A percentile compares a stretch with the other conserved stretches of the same genome.
Evolutionary conservation across 2,329 filamentous ascomycete genomes (phyloP).

Genomic region (Nannizzia gypsea): DNA sequence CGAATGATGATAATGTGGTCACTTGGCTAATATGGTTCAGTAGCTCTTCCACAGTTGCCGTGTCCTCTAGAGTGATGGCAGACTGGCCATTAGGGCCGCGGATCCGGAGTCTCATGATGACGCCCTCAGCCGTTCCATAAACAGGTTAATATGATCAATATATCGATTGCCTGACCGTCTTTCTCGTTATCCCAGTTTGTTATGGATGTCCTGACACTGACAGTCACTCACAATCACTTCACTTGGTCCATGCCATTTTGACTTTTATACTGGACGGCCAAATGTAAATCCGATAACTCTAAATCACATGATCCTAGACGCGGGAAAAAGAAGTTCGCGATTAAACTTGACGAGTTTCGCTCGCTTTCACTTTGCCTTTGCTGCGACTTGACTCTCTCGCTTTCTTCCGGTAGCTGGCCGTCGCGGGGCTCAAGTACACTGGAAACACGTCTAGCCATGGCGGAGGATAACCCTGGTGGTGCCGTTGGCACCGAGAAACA

Average conservation of each 20-base stretch:
- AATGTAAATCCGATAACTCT: background rate
- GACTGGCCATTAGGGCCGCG: conserved; percentile 63
- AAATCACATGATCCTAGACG: background rate
- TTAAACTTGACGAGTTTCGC: no score
- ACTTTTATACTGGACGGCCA: no score
- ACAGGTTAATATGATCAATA: no score
- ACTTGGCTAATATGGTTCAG: conserved; percentile 39
- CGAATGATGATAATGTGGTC: conserved; percentile 55
- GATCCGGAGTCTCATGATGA: conserved; percentile 58
- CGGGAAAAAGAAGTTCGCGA: background rate
- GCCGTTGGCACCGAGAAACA: conserved; percentile 11
- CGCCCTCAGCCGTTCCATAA: no score
- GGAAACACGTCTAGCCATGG: conserved; percentile 6
- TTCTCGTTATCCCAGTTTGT: background rate
- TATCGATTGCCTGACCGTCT: no score
- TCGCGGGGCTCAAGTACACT: background rate
- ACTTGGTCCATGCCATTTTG: no score
- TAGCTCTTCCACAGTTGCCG: conserved; percentile 42
- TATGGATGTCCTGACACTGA: background rate
- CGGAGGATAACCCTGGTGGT: conserved; percentile 28
- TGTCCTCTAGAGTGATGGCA: conserved; percentile 55
- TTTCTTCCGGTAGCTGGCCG: background rate
- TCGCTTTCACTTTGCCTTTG: background rate
- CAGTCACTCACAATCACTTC: no score
- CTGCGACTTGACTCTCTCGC: background rate